Conservation (phyloP, 148 eudicot genomes). For the Talinum fruticosum region DNA sequence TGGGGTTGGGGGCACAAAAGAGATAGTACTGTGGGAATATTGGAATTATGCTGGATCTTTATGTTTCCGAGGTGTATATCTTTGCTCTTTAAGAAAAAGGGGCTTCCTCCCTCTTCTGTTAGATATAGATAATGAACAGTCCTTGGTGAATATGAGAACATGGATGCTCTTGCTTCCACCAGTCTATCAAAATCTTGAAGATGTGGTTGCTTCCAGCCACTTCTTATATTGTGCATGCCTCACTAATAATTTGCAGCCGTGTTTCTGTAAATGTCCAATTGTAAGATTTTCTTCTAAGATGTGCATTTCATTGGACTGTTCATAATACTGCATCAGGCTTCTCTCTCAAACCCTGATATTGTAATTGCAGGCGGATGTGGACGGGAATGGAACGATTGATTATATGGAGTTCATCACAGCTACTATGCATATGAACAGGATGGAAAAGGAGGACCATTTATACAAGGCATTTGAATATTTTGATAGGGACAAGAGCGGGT, state of each 20-base stretch:
- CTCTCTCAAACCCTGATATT: neutral
- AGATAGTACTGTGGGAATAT: neutral
- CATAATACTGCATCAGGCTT: neutral
- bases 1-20: neutral
- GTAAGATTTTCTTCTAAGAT: neutral
- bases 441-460: constrained; percentile 88
- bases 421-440: constrained; percentile 91
- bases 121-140: neutral
- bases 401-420: constrained; percentile 95
- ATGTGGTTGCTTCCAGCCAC: neutral
- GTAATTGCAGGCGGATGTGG: constrained; percentile 83
- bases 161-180: neutral
- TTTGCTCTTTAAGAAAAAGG: neutral
- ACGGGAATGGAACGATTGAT: constrained; percentile 94
- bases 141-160: constrained; percentile 1
- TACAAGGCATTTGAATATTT: constrained; percentile 86
- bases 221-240: neutral
- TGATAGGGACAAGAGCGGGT: constrained; percentile 98
- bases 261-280: neutral
- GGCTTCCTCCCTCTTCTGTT: neutral
- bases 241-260: neutral
- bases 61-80: neutral
- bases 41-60: neutral
- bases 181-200: neutral
- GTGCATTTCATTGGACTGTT: neutral